A percentile compares a stretch with the other conserved stretches of the same genome.
phyloP scores from a whole-genome alignment of 768 basidiomycete genomes.

The Solioccasus polychromus region DNA sequence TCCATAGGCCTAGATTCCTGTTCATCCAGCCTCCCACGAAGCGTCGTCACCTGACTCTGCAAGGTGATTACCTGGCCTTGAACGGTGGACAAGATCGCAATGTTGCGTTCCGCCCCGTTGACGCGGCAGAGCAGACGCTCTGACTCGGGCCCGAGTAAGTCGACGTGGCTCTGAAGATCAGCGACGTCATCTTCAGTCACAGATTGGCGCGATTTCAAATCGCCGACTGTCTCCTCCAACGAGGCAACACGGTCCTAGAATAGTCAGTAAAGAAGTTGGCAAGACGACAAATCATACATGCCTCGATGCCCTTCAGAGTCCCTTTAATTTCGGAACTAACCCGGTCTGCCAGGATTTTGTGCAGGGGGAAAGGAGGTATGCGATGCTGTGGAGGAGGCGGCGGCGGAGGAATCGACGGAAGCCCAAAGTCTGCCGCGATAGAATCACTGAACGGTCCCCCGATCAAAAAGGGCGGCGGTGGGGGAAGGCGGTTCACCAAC shows the following conservation, averaged over 20 bases:
- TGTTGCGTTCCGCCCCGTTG: conserved; percentile 28
- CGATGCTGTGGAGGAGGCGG: conserved; percentile 6
- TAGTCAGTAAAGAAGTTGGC: neutral
- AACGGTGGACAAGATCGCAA: conserved; percentile 28
- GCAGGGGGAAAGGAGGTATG: conserved; percentile 12
- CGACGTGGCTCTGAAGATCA: conserved; percentile 37
- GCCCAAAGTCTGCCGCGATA: conserved; percentile 16
- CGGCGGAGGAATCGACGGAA: conserved; percentile 13
- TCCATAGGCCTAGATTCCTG: conserved; percentile 8
- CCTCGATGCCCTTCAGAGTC: conserved; percentile 24
- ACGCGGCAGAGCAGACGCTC: conserved; percentile 29
- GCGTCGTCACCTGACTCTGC: conserved; percentile 17
- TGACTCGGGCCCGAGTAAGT: conserved; percentile 36
- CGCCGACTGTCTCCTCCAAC: conserved; percentile 20
- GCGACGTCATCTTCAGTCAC: conserved; percentile 29
- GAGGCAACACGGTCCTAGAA: conserved; percentile 24
- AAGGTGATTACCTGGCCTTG: conserved; percentile 23
- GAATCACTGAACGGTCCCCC: conserved; percentile 20
- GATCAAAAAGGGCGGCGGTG: conserved; percentile 16
- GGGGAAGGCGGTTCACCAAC: conserved; percentile 19
- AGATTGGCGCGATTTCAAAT: conserved; percentile 23
- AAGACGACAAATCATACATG: neutral
- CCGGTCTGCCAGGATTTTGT: conserved; percentile 17
- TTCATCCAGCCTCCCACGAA: conserved; percentile 22
- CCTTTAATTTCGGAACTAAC: conserved; percentile 22